Evolutionary conservation across 352 stramenopile species (phyloP).

Genomic region (Globisporangium carolinianum): DNA sequence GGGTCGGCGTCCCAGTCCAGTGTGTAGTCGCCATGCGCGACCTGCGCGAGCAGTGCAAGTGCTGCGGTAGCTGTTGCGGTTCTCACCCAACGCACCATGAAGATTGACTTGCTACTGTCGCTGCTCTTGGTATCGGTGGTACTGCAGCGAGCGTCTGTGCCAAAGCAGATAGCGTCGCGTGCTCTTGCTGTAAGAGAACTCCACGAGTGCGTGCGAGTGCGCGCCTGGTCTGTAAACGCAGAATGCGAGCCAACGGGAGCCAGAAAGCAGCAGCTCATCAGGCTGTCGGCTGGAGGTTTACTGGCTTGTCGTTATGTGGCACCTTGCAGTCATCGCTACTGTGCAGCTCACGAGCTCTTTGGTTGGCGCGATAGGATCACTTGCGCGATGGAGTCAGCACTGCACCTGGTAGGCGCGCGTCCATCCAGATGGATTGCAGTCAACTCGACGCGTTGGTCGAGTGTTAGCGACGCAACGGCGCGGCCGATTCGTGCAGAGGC

Average conservation of each 20-base stretch:
- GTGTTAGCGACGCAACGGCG: no score
- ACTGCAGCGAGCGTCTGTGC: no score
- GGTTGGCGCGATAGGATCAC: no score
- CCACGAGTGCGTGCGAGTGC: background rate
- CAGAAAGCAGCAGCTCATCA: no score
- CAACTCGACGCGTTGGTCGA: no score
- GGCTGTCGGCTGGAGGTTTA: no score
- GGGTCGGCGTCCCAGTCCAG: conserved; percentile 6
- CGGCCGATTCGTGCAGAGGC: no score
- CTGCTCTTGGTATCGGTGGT: no score
- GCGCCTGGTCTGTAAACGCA: background rate
- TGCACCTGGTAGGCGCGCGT: no score
- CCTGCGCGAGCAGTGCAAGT: background rate
- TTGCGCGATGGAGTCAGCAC: no score
- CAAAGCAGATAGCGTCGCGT: background rate
- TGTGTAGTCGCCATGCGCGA: background rate
- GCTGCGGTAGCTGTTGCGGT: background rate
- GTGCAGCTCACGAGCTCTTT: background rate
- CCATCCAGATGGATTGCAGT: no score
- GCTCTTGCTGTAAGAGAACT: background rate
- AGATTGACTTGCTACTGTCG: background rate
- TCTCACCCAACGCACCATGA: background rate
- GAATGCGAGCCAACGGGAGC: background rate
- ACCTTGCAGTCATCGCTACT: background rate
- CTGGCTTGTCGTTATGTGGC: background rate